A percentile compares a stretch with the other conserved stretches of the same genome.
Evolutionary conservation across 768 basidiomycete genomes (phyloP).

Genomic region (Rhizopogon sp.): DNA sequence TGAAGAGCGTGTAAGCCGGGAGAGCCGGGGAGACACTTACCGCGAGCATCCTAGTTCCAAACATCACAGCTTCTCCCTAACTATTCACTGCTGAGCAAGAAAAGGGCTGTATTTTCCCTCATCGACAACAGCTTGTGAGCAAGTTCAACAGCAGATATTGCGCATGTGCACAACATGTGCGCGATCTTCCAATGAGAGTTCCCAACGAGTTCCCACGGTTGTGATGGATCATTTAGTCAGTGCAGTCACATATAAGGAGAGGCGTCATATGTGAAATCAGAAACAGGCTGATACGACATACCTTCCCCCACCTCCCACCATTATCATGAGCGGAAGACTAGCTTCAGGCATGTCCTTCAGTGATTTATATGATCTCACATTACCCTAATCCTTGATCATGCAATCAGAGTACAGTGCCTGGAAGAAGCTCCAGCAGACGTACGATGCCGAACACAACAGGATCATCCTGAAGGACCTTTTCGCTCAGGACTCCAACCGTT

Average conservation of each 20-base stretch:
- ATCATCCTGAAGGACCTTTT: conserved; percentile 94
- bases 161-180: background rate
- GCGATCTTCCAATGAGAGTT: conserved; percentile 2
- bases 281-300: conserved; percentile 1
- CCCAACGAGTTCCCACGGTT: conserved; percentile 19
- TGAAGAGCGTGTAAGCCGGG: conserved; percentile 8
- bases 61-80: conserved; percentile 1
- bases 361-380: background rate
- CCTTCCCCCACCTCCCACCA: background rate
- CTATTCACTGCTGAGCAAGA: background rate
- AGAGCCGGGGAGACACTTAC: conserved; percentile 8
- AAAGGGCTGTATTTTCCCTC: conserved; percentile 13
- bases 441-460: conserved; percentile 64
- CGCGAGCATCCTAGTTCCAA: background rate
- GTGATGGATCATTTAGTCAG: background rate
- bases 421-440: conserved; percentile 85
- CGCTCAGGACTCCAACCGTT: conserved; percentile 80
- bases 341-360: conserved; percentile 43
- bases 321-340: conserved; percentile 56
- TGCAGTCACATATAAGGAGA: conserved; percentile 9
- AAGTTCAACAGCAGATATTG: background rate
- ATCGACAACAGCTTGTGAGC: conserved; percentile 9
- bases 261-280: background rate
- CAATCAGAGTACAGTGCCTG: conserved; percentile 78
- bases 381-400: conserved; percentile 1